A percentile compares a stretch with the other conserved stretches of the same genome.
Conservation (phyloP, 2,329 filamentous ascomycete genomes). For the Xylaria sp. region DNA sequence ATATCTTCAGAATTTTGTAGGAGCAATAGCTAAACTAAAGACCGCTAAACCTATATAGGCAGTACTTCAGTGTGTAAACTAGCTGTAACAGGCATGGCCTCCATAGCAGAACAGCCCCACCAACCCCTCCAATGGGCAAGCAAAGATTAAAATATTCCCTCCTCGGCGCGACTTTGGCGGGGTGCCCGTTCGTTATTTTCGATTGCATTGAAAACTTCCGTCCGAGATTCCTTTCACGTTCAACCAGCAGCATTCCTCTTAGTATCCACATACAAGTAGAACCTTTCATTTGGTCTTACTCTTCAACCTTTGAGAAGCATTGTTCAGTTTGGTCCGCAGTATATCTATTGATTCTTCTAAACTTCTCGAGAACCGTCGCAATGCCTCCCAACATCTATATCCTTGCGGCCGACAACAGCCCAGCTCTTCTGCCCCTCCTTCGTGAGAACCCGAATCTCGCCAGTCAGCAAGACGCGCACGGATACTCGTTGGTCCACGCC, state of each 20-base stretch:
- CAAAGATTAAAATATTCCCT: not conserved
- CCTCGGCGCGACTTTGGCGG: slow-evolving; percentile 3
- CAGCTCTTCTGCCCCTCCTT: slow-evolving; percentile 68
- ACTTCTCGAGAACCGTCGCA: not conserved
- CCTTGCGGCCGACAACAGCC: slow-evolving; percentile 75
- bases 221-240: not conserved
- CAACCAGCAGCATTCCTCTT: not conserved
- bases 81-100: no score
- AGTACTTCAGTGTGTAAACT: no score
- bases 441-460: slow-evolving; percentile 70
- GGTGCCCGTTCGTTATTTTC: not conserved
- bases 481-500: slow-evolving; percentile 91
- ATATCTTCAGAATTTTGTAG: no score
- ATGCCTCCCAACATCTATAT: slow-evolving; percentile 62
- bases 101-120: not conserved
- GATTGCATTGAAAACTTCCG: slow-evolving; percentile 3
- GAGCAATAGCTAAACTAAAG: no score
- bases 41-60: no score
- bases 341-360: not conserved
- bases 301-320: not conserved
- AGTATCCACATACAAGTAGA: no score
- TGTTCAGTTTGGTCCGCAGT: not conserved
- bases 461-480: slow-evolving; percentile 76
- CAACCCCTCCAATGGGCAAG: not conserved
- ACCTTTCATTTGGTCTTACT: not conserved